Evolutionary conservation across 78 protist genomes (phyloP).

Genomic region (Speleostelium caveatum): DNA sequence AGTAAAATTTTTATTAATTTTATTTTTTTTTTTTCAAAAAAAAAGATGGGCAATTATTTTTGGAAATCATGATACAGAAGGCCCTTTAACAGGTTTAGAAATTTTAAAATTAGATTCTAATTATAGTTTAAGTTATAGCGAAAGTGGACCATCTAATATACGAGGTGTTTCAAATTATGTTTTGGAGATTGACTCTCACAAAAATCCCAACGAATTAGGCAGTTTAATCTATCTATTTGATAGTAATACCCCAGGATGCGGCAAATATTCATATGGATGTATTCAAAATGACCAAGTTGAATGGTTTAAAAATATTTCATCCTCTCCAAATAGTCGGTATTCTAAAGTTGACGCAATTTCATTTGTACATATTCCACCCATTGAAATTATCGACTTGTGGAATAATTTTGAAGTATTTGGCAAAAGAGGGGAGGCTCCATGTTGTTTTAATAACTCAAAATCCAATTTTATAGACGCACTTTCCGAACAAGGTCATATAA

Average conservation of each 20-base stretch:
- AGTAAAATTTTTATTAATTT: background rate
- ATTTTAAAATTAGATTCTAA: constrained; percentile 12
- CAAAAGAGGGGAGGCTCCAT: background rate
- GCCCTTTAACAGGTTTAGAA: background rate
- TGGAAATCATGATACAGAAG: constrained; percentile 69
- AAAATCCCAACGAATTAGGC: background rate
- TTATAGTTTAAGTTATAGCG: background rate
- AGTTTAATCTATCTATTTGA: constrained; percentile 34
- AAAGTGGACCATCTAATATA: background rate
- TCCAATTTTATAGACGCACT: constrained; percentile 14
- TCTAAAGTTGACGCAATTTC: constrained; percentile 3
- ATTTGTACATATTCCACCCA: constrained; percentile 46
- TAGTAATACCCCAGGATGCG: constrained; percentile 15
- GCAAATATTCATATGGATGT: constrained; percentile 26
- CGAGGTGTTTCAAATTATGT: constrained; percentile 17
- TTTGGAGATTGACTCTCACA: background rate
- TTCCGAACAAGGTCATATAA: constrained; percentile 12
- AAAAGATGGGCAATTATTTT: constrained; percentile 49
- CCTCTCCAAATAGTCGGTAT: no score
- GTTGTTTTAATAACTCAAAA: constrained; percentile 25
- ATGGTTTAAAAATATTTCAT: constrained; percentile 14
- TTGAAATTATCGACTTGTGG: constrained; percentile 41
- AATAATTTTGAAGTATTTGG: constrained; percentile 20
- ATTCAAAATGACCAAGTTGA: constrained; percentile 11
- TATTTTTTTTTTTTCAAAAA: background rate